Conservation (phyloP, 768 basidiomycete species). For the Rossbeevera mucosa region DNA sequence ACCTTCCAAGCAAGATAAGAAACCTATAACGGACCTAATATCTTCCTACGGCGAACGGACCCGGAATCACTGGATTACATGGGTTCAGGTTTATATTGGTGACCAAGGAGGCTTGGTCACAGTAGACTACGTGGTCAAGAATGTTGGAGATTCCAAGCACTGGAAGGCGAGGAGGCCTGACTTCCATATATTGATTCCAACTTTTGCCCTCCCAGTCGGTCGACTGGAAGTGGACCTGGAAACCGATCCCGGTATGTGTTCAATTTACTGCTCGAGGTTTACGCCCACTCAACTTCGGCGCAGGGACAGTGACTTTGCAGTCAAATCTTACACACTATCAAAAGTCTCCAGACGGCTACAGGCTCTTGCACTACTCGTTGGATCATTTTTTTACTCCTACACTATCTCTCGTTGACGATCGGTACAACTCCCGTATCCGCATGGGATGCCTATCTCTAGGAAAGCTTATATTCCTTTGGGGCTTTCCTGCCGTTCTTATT, state of each 20-base stretch:
- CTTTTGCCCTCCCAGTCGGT: constrained; percentile 68
- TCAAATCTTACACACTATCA: constrained; percentile 59
- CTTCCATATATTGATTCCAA: constrained; percentile 57
- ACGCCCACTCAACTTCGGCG: constrained; percentile 28
- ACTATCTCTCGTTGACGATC: constrained; percentile 35
- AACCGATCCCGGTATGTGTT: constrained; percentile 44
- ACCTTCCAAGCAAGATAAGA: constrained; percentile 35
- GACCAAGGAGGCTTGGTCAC: constrained; percentile 49
- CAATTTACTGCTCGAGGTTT: background rate
- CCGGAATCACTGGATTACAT: constrained; percentile 57
- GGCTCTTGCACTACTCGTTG: constrained; percentile 53
- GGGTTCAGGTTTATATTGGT: constrained; percentile 60
- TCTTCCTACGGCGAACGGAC: constrained; percentile 50
- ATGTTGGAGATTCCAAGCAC: constrained; percentile 9
- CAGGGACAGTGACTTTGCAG: constrained; percentile 40
- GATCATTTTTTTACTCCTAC: constrained; percentile 57
- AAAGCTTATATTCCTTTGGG: constrained; percentile 12
- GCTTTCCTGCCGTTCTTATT: constrained; percentile 15
- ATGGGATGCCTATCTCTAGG: constrained; percentile 10
- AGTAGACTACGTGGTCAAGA: constrained; percentile 60
- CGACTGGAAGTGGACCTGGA: constrained; percentile 61
- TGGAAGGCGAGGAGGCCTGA: constrained; percentile 34
- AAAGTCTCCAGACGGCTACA: constrained; percentile 35
- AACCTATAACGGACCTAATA: constrained; percentile 31
- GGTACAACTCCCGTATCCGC: constrained; percentile 1